Percentiles rank a stretch among this genome's conserved stretches.
These are phyloP conservation scores for Botrytis elliptica DNA, from an alignment of 2,329 filamentous ascomycete genomes.

Conservation along the genomic window DNA sequence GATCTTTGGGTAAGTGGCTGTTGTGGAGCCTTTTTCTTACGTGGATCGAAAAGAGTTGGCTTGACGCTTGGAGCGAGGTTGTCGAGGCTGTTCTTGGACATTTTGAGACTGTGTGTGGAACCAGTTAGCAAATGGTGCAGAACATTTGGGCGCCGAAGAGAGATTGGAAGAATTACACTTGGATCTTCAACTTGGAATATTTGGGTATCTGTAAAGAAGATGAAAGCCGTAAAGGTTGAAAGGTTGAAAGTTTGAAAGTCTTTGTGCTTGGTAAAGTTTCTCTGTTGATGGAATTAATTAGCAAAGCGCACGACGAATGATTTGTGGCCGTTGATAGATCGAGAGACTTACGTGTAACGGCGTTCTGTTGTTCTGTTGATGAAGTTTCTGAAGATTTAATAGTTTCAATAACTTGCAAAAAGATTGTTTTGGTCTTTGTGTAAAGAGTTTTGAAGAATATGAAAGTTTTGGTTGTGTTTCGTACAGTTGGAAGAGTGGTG, in stretches of 20 bases:
- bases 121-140: neutral
- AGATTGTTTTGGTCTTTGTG: neutral
- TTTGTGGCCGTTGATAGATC: neutral
- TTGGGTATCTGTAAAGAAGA: neutral
- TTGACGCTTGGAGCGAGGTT: neutral
- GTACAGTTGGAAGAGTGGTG: neutral
- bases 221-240: neutral
- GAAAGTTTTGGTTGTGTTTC: neutral
- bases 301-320: neutral
- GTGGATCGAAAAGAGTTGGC: neutral
- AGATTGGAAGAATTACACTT: neutral
- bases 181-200: neutral
- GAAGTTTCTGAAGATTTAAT: neutral
- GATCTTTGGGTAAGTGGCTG: neutral
- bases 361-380: neutral
- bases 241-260: neutral
- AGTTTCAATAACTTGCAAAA: no score
- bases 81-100: neutral
- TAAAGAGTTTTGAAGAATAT: neutral
- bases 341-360: neutral
- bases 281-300: neutral
- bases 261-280: neutral
- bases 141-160: neutral
- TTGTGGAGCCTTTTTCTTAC: neutral
- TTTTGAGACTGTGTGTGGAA: neutral